A percentile compares a stretch with the other conserved stretches of the same genome.
Evolutionary conservation across 768 basidiomycete genomes (phyloP).

Genomic region (Macrolepiota dolichaula): DNA sequence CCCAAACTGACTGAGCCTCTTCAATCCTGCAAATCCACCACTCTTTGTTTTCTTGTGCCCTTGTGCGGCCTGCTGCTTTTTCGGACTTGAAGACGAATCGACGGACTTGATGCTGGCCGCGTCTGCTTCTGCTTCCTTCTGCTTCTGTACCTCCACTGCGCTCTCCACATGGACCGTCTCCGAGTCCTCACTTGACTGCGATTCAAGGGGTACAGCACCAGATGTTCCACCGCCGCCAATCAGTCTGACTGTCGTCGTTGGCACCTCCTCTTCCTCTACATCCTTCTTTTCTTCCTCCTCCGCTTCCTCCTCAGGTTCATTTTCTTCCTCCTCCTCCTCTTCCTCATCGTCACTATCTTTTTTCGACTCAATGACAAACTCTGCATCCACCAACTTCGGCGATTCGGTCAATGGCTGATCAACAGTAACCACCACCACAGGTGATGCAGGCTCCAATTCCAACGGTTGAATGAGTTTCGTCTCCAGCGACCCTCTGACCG

Average conservation of each 20-base stretch:
- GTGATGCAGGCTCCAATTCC: background rate
- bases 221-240: constrained; percentile 53
- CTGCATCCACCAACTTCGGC: constrained; percentile 4
- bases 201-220: constrained; percentile 26
- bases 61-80: constrained; percentile 14
- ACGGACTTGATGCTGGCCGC: constrained; percentile 31
- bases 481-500: constrained; percentile 4
- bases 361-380: background rate
- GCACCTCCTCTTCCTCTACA: constrained; percentile 13
- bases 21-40: constrained; percentile 54
- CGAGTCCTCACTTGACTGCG: constrained; percentile 10
- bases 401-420: background rate
- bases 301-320: background rate
- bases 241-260: constrained; percentile 50
- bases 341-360: background rate
- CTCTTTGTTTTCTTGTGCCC: constrained; percentile 58
- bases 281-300: background rate
- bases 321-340: constrained; percentile 6
- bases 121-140: constrained; percentile 37
- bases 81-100: constrained; percentile 25
- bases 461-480: background rate
- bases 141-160: constrained; percentile 25
- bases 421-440: background rate
- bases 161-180: constrained; percentile 27
- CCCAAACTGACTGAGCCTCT: constrained; percentile 47